Evolutionary conservation across 805 yeast species (phyloP).

Genomic region (Candida chauliodis): DNA sequence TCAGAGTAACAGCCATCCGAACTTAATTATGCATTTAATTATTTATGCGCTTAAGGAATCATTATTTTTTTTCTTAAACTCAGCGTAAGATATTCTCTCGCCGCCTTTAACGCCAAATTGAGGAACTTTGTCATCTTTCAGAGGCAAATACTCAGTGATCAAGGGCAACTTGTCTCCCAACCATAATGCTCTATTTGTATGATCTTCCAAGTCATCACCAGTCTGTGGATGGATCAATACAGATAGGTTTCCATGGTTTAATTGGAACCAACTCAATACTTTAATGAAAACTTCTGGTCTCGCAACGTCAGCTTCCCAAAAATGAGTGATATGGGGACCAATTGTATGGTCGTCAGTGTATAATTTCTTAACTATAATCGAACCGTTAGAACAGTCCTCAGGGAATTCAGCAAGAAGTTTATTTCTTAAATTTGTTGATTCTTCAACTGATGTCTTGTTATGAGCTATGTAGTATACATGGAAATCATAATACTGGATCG

Average conservation of each 20-base stretch:
- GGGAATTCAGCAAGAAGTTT: conserved; percentile 22
- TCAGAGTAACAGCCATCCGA: conserved; percentile 2
- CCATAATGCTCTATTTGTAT: conserved; percentile 28
- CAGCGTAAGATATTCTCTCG: conserved; percentile 8
- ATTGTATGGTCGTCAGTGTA: conserved; percentile 21
- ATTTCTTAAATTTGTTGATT: conserved; percentile 18
- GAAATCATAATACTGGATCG: conserved; percentile 30
- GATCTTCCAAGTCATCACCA: conserved; percentile 26
- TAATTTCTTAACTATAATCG: conserved; percentile 26
- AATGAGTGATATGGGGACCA: conserved; percentile 31
- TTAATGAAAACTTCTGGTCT: conserved; percentile 26
- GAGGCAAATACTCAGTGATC: conserved; percentile 13
- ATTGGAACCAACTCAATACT: conserved; percentile 28
- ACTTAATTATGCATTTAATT: conserved; percentile 1
- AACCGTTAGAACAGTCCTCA: conserved; percentile 21
- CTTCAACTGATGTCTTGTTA: conserved; percentile 14
- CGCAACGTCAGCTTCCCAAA: conserved; percentile 33
- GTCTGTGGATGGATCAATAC: conserved; percentile 34
- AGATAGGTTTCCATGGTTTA: conserved; percentile 27
- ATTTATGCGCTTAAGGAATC: conserved; percentile 8
- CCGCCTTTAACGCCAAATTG: conserved; percentile 26
- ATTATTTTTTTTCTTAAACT: too few species aligned
- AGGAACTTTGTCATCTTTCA: conserved; percentile 16
- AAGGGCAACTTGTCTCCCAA: conserved; percentile 23
- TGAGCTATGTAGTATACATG: conserved; percentile 28